These are phyloP conservation scores for Erodium maritimum DNA, from an alignment of 345 rosid genomes.

Conservation along the genomic window DNA sequence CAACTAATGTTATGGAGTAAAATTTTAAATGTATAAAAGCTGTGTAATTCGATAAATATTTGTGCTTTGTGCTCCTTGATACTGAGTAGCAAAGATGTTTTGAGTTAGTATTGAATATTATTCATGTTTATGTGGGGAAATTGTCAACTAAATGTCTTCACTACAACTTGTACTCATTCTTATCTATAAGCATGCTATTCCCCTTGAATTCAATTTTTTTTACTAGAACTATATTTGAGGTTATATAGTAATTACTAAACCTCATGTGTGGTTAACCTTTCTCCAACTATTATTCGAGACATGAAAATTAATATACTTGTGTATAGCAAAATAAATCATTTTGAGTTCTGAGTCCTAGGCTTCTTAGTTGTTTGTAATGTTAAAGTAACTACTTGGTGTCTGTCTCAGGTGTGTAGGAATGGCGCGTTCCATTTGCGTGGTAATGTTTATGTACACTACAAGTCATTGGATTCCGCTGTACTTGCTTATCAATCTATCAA, in stretches of 20 bases:
- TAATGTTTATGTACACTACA: conserved; percentile 78
- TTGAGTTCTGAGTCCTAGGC: not conserved
- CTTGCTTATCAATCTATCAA: conserved; percentile 52
- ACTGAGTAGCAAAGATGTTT: not conserved
- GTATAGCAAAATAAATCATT: not conserved
- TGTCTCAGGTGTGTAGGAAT: conserved; percentile 70
- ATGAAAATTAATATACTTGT: not conserved
- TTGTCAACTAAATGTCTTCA: not conserved
- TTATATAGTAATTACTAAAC: not conserved
- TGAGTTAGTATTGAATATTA: not conserved
- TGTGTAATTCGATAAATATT: no score
- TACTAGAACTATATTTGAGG: not conserved
- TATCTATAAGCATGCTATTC: not conserved
- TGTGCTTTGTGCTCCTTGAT: not conserved
- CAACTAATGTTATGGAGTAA: not conserved
- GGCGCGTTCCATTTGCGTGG: conserved; percentile 89
- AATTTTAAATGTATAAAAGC: no score
- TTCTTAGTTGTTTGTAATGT: not conserved
- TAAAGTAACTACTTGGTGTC: conserved; percentile 8
- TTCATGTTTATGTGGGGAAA: not conserved
- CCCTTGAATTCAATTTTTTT: not conserved
- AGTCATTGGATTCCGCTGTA: conserved; percentile 66
- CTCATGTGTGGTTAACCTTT: not conserved
- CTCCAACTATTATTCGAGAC: not conserved
- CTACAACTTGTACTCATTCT: not conserved